phyloP scores from a whole-genome alignment of 2,329 filamentous ascomycete genomes.

The Cercospora sp. region DNA sequence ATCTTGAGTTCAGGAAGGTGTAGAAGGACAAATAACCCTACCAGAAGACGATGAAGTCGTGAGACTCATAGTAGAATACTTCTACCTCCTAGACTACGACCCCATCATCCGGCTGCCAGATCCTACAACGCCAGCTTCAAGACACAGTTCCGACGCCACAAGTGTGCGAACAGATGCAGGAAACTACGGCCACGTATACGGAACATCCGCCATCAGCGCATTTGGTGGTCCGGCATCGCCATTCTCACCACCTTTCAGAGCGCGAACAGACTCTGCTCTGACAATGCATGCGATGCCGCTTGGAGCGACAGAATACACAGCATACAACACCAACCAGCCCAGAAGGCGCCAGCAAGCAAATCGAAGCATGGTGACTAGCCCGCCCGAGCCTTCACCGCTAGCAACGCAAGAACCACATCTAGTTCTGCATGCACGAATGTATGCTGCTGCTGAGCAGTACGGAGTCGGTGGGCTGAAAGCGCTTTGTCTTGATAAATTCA shows the following conservation, averaged over 20 bases:
- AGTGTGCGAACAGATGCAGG: conserved; percentile 27
- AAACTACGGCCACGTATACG: conserved; percentile 31
- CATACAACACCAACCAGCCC: conserved; percentile 9
- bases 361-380: conserved; percentile 20
- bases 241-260: conserved; percentile 9
- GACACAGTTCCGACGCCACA: conserved; percentile 23
- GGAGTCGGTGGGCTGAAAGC: conserved; percentile 30
- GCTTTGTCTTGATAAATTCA: conserved; percentile 32
- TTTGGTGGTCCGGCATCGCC: conserved; percentile 28
- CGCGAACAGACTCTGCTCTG: conserved; percentile 24
- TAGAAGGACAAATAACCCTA: conserved; percentile 27
- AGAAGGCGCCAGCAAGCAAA: conserved; percentile 15
- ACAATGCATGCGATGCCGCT: conserved; percentile 30
- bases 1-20: conserved; percentile 22
- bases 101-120: conserved; percentile 19
- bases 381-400: conserved; percentile 28
- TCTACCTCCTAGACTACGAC: conserved; percentile 33
- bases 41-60: conserved; percentile 32
- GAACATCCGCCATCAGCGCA: conserved; percentile 29
- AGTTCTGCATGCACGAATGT: conserved; percentile 31
- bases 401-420: conserved; percentile 27
- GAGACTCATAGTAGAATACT: conserved; percentile 30
- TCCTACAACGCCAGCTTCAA: conserved; percentile 7
- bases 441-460: conserved; percentile 30
- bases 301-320: conserved; percentile 15